Conservation (phyloP, 2,329 filamentous ascomycete species). For the Pseudogymnoascus sp. region DNA sequence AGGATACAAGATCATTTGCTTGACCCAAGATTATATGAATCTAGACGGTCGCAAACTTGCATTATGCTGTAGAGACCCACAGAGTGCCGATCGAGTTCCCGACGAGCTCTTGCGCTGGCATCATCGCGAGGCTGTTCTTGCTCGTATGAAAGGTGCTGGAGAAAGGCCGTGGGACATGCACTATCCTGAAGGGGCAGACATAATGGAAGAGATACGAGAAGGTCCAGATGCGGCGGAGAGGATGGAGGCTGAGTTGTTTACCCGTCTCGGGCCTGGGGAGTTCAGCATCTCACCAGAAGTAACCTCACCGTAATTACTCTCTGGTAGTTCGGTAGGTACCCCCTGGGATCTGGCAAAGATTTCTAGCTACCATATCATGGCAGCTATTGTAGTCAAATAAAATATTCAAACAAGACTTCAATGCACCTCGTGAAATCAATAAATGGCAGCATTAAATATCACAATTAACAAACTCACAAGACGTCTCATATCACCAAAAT, state of each 20-base stretch:
- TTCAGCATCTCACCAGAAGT: neutral
- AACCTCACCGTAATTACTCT: neutral
- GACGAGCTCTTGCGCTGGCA: constrained; percentile 9
- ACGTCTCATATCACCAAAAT: neutral
- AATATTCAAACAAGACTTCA: neutral
- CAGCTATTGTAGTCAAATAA: neutral
- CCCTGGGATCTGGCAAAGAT: too few relatives aligned
- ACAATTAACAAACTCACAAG: neutral
- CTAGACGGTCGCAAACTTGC: neutral
- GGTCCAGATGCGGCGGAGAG: neutral
- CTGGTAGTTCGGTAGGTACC: neutral
- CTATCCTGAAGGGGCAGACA: neutral
- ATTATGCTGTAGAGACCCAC: neutral
- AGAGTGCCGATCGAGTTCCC: neutral
- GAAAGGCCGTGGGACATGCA: neutral
- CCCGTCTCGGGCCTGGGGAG: neutral
- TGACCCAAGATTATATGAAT: neutral
- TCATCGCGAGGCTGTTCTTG: neutral
- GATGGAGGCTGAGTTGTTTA: neutral
- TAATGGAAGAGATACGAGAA: neutral
- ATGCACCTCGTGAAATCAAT: neutral
- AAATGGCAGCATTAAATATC: neutral
- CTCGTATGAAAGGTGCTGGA: neutral
- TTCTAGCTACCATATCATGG: too few relatives aligned
- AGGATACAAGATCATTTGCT: neutral